Evolutionary conservation across 73 alveolate genomes (phyloP), one percentile per base, ranked within the genome.

Genomic region (Diophrys appendiculata): DNA sequence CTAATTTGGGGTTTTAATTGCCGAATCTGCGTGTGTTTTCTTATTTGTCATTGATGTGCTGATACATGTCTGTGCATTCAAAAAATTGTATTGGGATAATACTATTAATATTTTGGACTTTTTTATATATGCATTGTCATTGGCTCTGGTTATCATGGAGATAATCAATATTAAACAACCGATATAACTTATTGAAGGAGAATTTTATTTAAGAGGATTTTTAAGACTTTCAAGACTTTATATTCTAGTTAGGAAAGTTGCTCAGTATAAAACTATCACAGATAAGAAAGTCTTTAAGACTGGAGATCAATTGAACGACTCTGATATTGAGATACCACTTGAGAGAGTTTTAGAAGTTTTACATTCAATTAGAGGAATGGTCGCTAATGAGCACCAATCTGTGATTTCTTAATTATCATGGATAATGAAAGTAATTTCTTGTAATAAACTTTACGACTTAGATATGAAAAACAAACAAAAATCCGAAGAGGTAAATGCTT

Each of bases 401-500:
- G 18, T 43, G 5, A 43, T 43, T 43, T 11, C n/a, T 43, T 18
- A 29, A 28, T 24, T 67, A 1, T 18, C 35, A 25, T 3, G 53
- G 23, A 54, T 31, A 3, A 25, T 67, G 25, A 67, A 67, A 28
- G 31, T 67, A 3, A 67, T 67, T 31, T 23, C 31, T 25, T 67
- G 52, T 28, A 67, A 67, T 67, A 67, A 67, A 28, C 54, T 67
- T 3, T 67, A 67, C 75, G 75, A 67, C 75, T 43, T 43, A 43
- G 60, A 43, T 43, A 43, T 43, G 60, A 43, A 43, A 18, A 43
- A 43, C 18, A 43, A 43, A 43, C 5, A 11, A 11, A 5, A 43
- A 18, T 11, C n/a, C 18, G 18, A 43, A 29, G 78, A 70, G 33
- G 78, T 29, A 70, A 70, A 70, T 31, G 78, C 78, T 31, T 70